Evolutionary conservation across 495 filamentous ascomycete genomes (phyloP), one percentile per base, ranked within the genome.

Genomic region (Terfezia boudieri): DNA sequence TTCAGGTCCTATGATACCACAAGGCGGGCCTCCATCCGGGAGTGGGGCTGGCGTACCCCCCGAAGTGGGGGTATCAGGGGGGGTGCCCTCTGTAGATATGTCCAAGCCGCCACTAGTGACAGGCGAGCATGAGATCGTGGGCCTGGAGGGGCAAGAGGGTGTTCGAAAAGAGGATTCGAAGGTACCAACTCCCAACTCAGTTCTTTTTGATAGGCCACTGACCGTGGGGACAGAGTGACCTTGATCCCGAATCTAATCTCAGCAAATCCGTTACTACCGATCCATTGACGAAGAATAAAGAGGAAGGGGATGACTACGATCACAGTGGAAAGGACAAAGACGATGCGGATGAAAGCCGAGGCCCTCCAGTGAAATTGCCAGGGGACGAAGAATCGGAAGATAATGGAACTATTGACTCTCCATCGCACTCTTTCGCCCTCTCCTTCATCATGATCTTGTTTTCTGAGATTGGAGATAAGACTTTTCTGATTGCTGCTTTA

Each of bases 391-490:
- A 78, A 17, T 14, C 8, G 12, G 41, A 14, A 3, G 41, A 46
- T 9, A 14, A 4, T 14, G 17, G 80, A 14, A 14, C 8, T 23
- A 51, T 51, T 51, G 81, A 51, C 73, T 87, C 53, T 83, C 85
- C 87, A 0, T 73, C 94, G 53, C 90, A 98, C 67, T 96, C 90
- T 9, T 90, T 90, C 62, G 60, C 88, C 23, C 83, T 95, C 51
- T 90, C 90, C 8, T 78, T 94, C 53, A 86, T 87, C 56, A 96
- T 96, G 90, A 98, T 98, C 57, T 74, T 96, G 54, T 84, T 96
- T 61, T 95, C 90, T 57, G 90, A 98, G 66, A 80, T 98, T 65
- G 90, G 90, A 56, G 90, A 98, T 76, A 98, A 98, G 68, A 98
- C 90, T 0, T 98, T 98, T 70, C 74, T 98, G 43, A 86, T 98